These are phyloP conservation scores for Bidens hawaiensis DNA, from an alignment of 140 eudicot species.

Conservation along the genomic window DNA sequence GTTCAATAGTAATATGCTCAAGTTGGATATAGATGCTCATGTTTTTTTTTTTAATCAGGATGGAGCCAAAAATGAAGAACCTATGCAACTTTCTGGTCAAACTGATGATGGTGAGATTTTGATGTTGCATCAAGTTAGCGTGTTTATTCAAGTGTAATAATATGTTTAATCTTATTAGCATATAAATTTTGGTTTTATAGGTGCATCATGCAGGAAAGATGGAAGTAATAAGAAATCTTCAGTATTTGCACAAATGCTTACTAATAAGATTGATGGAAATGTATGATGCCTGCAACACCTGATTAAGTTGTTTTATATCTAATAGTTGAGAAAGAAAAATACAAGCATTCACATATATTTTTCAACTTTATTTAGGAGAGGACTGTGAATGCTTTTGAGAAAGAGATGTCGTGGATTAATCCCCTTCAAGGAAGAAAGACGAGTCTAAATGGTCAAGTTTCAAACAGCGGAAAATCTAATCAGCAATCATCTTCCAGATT, in stretches of 20 bases:
- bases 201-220: slow-evolving; percentile 5
- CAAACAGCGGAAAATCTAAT: slow-evolving; percentile 18
- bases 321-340: background rate
- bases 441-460: slow-evolving; percentile 15
- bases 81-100: slow-evolving; percentile 8
- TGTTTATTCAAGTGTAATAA: too few relatives aligned
- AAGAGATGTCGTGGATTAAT: slow-evolving; percentile 21
- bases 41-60: too few relatives aligned
- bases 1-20: too few relatives aligned
- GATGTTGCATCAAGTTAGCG: background rate
- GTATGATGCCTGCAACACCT: slow-evolving; percentile 6
- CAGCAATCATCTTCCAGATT: slow-evolving; percentile 33
- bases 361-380: slow-evolving; percentile 22
- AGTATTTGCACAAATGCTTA: background rate
- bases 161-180: background rate
- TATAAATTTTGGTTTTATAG: slow-evolving; percentile 8
- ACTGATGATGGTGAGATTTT: slow-evolving; percentile 21
- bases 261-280: background rate
- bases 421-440: slow-evolving; percentile 22
- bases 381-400: slow-evolving; percentile 39
- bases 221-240: background rate
- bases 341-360: background rate
- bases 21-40: too few relatives aligned
- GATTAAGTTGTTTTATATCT: background rate
- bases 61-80: slow-evolving; percentile 14